Evolutionary conservation across 78 protist genomes (phyloP).

Genomic region (Dictyostelium intermedium): DNA sequence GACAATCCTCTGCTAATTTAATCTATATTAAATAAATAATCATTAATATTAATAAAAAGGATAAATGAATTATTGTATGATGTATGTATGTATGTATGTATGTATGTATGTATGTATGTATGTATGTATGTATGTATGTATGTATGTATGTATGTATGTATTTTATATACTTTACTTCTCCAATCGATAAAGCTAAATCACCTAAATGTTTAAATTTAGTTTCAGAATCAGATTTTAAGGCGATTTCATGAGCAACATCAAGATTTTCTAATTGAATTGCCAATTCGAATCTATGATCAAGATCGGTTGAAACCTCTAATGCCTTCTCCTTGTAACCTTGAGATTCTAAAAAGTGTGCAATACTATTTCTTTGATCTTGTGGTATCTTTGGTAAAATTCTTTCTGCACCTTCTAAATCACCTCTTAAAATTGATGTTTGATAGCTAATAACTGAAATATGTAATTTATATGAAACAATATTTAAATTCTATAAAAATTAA

Average conservation of each 20-base stretch:
- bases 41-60: background rate
- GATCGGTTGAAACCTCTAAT: conserved; percentile 91
- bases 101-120: too few species aligned
- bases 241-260: conserved; percentile 85
- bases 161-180: background rate
- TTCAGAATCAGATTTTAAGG: conserved; percentile 74
- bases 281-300: conserved; percentile 95
- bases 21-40: conserved; percentile 18
- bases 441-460: conserved; percentile 90
- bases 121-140: too few species aligned
- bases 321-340: conserved; percentile 90
- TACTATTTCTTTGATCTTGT: conserved; percentile 74
- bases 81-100: too few species aligned
- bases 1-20: conserved; percentile 90
- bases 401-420: conserved; percentile 89
- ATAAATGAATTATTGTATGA: background rate
- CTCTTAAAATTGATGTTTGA: conserved; percentile 93
- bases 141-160: too few species aligned
- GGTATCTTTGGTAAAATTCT: conserved; percentile 89
- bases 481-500: background rate
- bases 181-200: conserved; percentile 88
- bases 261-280: conserved; percentile 91
- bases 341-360: conserved; percentile 95
- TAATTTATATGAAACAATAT: conserved; percentile 78
- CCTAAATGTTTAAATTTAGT: conserved; percentile 91